Evolutionary conservation across 495 filamentous ascomycete genomes (phyloP), one percentile per base, ranked within the genome.

Genomic region (Tuber brumale): DNA sequence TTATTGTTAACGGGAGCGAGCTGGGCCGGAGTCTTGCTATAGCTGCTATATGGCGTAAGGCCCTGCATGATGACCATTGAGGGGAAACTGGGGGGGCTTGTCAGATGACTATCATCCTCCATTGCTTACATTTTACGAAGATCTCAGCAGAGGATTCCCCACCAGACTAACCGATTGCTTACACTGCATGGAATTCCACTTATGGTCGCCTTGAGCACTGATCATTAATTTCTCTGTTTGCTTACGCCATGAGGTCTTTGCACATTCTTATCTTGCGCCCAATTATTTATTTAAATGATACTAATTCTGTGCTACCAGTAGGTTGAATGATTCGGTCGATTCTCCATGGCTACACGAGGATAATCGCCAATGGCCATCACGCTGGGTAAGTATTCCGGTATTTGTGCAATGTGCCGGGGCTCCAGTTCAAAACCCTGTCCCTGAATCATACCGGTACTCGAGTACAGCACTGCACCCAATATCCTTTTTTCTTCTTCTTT

Each of bases 271-370:
- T 35, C 57, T 66, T 35, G 4, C 27, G 27, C 57, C n/a, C 27
- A 18, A 18, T 66, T 66, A 35, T 66, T 66, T 66, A 27, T 66
- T 66, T 66, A 35, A 66, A 31, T 66, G 27, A 35, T 27, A 35
- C 27, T 66, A 35, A 66, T 66, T 35, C 57, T 66, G 57, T 16
- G 27, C 4, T 31, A n/a, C 57, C 27, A 66, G 57, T n/a, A 2
- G 27, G 14, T 19, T 35, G 57, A 66, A 35, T 18, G 27, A 66
- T 35, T 66, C 57, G 57, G 57, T 66, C 27, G 57, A 66, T 66
- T 66, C 27, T 66, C 57, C 57, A 66, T 66, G 27, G 57, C 57
- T 66, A 66, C 57, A 66, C 57, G 57, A 35, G 27, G 57, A 31
- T 61, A 14, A 31, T 61, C n/a, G 51, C 31, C 16, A 18, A 66